Percentiles rank a stretch among this genome's conserved stretches.
Evolutionary conservation across 331 rosid genomes (phyloP).

Genomic region (Acacia concinna): DNA sequence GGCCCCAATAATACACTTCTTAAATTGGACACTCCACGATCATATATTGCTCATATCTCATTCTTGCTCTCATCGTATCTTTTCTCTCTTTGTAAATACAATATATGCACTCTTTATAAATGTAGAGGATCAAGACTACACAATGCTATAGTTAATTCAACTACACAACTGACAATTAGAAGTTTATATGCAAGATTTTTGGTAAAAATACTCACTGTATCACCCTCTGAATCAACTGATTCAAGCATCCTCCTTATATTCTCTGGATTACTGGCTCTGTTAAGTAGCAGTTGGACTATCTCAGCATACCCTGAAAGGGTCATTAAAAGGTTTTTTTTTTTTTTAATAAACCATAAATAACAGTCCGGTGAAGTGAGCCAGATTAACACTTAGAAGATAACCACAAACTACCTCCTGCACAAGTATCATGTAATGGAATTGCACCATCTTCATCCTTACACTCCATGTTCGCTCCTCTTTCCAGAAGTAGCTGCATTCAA

Average conservation of each 20-base stretch:
- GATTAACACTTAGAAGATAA: not conserved
- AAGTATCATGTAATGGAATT: slow-evolving; percentile 90
- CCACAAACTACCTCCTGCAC: slow-evolving; percentile 76
- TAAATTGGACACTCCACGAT: not conserved
- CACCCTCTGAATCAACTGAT: slow-evolving; percentile 54
- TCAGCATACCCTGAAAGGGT: slow-evolving; percentile 59
- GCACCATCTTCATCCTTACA: slow-evolving; percentile 89
- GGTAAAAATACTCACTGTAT: slow-evolving; percentile 45
- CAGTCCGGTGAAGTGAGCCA: not conserved
- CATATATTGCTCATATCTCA: not conserved
- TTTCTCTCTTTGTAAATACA: not conserved
- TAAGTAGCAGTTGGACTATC: slow-evolving; percentile 72
- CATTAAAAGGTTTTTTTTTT: not conserved
- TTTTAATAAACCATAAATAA: not conserved
- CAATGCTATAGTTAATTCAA: not conserved
- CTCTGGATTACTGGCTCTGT: slow-evolving; percentile 43
- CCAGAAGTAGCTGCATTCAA: slow-evolving; percentile 69
- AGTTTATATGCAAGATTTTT: slow-evolving; percentile 1
- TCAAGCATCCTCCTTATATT: slow-evolving; percentile 70
- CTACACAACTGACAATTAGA: slow-evolving; percentile 2
- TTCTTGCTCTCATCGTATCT: not conserved
- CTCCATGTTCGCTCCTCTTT: slow-evolving; percentile 86
- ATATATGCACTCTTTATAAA: not conserved
- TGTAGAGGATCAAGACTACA: not conserved
- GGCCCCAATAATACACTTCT: not conserved